Evolutionary conservation across 768 basidiomycete species (phyloP).

Genomic region (Suillus hirtellus): DNA sequence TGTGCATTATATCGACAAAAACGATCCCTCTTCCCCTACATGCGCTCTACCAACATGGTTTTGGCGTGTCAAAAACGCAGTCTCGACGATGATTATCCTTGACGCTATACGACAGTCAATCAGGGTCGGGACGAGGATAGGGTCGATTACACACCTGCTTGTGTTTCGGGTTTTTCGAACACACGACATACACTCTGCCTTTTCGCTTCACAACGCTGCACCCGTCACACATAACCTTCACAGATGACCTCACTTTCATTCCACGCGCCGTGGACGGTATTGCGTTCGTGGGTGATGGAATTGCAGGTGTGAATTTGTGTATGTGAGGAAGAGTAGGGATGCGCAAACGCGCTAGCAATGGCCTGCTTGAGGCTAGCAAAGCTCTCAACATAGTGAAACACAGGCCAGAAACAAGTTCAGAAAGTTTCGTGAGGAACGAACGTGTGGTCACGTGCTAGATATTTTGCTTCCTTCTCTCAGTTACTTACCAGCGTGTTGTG

Average conservation of each 20-base stretch:
- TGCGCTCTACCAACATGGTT: background rate
- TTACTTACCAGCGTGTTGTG: too few species aligned
- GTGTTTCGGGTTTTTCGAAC: slow-evolving; percentile 93
- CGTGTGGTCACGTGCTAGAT: slow-evolving; percentile 10
- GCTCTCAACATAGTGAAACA: slow-evolving; percentile 57
- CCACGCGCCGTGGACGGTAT: slow-evolving; percentile 56
- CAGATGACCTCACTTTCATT: slow-evolving; percentile 95
- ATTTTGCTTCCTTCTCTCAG: background rate
- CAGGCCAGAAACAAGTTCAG: slow-evolving; percentile 2
- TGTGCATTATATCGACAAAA: slow-evolving; percentile 2
- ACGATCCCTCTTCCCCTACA: slow-evolving; percentile 5
- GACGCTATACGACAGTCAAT: slow-evolving; percentile 48
- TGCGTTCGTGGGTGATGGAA: slow-evolving; percentile 23
- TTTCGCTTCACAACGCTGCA: slow-evolving; percentile 88
- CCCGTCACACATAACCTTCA: slow-evolving; percentile 93
- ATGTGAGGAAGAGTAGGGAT: slow-evolving; percentile 35
- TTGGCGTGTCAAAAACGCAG: background rate
- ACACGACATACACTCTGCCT: slow-evolving; percentile 90
- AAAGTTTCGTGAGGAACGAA: slow-evolving; percentile 1
- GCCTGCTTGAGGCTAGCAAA: slow-evolving; percentile 61
- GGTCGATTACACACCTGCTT: slow-evolving; percentile 70
- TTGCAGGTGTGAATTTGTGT: slow-evolving; percentile 30
- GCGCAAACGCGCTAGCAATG: slow-evolving; percentile 56
- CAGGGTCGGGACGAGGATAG: slow-evolving; percentile 3
- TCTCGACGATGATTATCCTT: slow-evolving; percentile 46